Evolutionary conservation across 768 basidiomycete genomes (phyloP), one percentile per base, ranked within the genome.

Genomic region (Psilocybe azurescens): DNA sequence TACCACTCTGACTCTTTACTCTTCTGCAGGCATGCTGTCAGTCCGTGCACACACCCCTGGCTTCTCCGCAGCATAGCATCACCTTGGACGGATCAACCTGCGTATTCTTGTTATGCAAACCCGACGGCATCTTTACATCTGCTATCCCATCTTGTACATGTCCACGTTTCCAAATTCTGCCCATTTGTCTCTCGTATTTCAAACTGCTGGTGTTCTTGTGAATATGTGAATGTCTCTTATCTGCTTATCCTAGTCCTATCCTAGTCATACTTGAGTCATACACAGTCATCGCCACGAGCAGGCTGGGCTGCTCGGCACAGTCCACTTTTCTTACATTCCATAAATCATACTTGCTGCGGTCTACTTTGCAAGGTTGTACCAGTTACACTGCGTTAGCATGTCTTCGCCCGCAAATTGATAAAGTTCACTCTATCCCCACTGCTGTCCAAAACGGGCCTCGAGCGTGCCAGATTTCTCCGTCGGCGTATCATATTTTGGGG

Each of bases 21-120:
- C 41, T 13, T 44, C 41, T n/a, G 41, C 14, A 44, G 14, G 41
- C 5, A 1, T n/a, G 11, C n/a, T 30, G 9, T 52, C 14, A 11
- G n/a, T 11, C 33, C 3, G 28, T 32, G 14, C 16, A 9, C 52
- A 32, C 52, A 53, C 30, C 14, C 52, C 52, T 38, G 1, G 52
- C 52, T 53, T 53, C 52, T 53, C 52, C 52, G 52, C 52, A 53
- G 52, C 18, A 53, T 33, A 30, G 29, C 9, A 50, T 24, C 48
- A 24, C 18, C n/a, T 44, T 50, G 48, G 32, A 53, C 52, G 52
- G 52, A 53, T 53, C 52, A 53, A 53, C 52, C 52, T 36, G 41
- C 29, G 28, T 30, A 52, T 20, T 20, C 32, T n/a, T 33, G 36
- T 16, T 30, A 33, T 53, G 52, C 52, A 32, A 53, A 53, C 52